Evolutionary conservation across 2,329 filamentous ascomycete genomes (phyloP).

Genomic region (Stylonectria norvegica): DNA sequence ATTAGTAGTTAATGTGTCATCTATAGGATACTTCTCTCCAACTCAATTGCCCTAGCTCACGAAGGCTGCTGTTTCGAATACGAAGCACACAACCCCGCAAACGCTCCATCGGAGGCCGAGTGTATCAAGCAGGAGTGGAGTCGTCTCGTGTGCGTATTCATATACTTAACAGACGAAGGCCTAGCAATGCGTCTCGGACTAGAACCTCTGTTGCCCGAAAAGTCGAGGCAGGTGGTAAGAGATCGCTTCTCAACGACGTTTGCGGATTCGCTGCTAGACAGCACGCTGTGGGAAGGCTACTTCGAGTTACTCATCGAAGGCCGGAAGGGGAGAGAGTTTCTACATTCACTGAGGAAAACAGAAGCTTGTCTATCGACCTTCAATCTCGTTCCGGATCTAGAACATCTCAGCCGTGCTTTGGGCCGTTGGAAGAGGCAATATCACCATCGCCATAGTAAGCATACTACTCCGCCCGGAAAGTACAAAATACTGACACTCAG

Average conservation of each 20-base stretch:
- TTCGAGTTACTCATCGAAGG: slow-evolving; percentile 11
- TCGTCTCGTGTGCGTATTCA: slow-evolving; percentile 13
- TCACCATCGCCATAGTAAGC: slow-evolving; percentile 5
- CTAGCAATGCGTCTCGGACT: slow-evolving; percentile 10
- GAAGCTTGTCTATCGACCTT: background rate
- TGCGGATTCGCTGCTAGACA: slow-evolving; percentile 8
- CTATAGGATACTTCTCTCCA: slow-evolving; percentile 16
- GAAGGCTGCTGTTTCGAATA: slow-evolving; percentile 14
- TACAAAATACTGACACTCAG: background rate
- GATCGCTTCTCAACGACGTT: slow-evolving; percentile 12
- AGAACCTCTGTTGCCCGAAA: slow-evolving; percentile 12
- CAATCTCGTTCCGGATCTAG: slow-evolving; percentile 8
- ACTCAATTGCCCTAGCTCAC: slow-evolving; percentile 14
- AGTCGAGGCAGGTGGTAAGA: slow-evolving; percentile 13
- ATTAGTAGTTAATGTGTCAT: too few relatives aligned
- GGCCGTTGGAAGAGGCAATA: slow-evolving; percentile 11
- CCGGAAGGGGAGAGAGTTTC: slow-evolving; percentile 12
- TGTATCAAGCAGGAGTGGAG: slow-evolving; percentile 11
- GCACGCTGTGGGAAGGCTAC: slow-evolving; percentile 13
- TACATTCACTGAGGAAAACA: slow-evolving; percentile 6
- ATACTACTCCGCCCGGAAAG: background rate
- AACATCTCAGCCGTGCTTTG: slow-evolving; percentile 6
- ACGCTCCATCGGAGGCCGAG: background rate
- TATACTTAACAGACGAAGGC: slow-evolving; percentile 14
- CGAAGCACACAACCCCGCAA: background rate